A percentile compares a stretch with the other conserved stretches of the same genome.
These are phyloP conservation scores for Cutaneotrichosporon sp. DNA, from an alignment of 1,284 basidiomycete genomes.

Conservation along the genomic window DNA sequence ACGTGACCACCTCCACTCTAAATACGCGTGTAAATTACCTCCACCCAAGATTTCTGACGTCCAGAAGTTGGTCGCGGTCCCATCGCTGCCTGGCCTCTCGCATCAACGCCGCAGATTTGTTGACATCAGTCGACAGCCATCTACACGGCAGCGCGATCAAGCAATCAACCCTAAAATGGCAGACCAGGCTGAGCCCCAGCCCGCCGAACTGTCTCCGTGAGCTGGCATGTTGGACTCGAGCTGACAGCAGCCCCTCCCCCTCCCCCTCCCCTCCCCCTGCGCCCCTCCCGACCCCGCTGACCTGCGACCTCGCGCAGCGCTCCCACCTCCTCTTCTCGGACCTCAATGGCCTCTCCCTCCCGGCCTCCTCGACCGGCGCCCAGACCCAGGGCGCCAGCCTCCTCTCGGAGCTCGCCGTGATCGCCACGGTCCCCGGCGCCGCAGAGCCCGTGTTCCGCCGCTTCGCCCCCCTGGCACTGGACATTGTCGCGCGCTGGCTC, in stretches of 20 bases:
- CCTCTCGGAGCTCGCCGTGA: conserved; percentile 30
- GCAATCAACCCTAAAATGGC: conserved; percentile 8
- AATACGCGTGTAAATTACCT: conserved; percentile 6
- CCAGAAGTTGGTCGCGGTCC: neutral
- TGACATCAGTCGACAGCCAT: conserved; percentile 2
- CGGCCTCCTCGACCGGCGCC: neutral
- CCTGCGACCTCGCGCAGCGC: conserved; percentile 17
- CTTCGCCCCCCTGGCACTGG: conserved; percentile 42
- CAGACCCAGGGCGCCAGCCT: conserved; percentile 16
- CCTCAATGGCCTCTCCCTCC: conserved; percentile 9
- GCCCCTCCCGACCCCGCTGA: conserved; percentile 1
- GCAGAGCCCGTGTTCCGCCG: conserved; percentile 30
- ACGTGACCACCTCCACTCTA: neutral
- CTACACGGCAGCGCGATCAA: neutral
- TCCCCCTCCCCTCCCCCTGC: conserved; percentile 9
- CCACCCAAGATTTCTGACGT: conserved; percentile 14
- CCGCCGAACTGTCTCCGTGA: conserved; percentile 14
- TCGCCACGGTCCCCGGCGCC: conserved; percentile 27
- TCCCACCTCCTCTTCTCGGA: conserved; percentile 10
- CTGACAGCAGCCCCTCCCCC: conserved; percentile 9
- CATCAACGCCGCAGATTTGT: conserved; percentile 14
- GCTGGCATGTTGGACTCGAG: neutral
- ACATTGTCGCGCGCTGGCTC: conserved; percentile 47
- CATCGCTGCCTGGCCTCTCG: neutral
- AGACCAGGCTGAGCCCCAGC: conserved; percentile 11